A percentile compares a stretch with the other conserved stretches of the same genome.
Conservation (phyloP, 2,329 filamentous ascomycete genomes). For the Acephala macrosclerotiorum region DNA sequence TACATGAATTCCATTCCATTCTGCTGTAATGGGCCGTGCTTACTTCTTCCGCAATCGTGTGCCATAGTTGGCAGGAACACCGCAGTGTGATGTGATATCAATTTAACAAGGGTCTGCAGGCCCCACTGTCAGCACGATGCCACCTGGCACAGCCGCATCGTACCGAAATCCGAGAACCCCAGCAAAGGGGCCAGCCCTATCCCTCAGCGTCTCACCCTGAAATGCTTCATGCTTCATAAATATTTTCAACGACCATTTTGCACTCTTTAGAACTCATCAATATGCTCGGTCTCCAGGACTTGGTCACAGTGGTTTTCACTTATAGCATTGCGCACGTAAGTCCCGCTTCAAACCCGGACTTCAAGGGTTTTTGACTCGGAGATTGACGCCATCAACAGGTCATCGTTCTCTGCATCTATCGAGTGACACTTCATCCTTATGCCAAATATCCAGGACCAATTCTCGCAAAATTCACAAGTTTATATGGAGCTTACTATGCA, state of each 20-base stretch:
- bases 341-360: background rate
- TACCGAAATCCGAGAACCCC: no score
- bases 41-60: no score
- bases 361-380: background rate
- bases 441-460: constrained; percentile 45
- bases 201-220: no score
- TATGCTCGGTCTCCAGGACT: background rate
- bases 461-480: constrained; percentile 39
- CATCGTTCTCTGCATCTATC: constrained; percentile 50
- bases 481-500: constrained; percentile 42
- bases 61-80: no score
- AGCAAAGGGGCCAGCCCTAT: no score
- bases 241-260: background rate
- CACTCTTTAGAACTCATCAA: background rate
- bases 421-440: constrained; percentile 40
- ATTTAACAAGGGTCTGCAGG: no score
- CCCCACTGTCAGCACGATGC: no score
- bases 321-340: constrained; percentile 15
- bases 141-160: no score
- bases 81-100: no score
- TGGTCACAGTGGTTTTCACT: background rate
- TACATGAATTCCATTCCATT: no score
- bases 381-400: constrained; percentile 7
- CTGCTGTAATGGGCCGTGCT: no score
- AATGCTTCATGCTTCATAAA: no score